Conservation (phyloP, 2,329 filamentous ascomycete species). For the Cladosporium sp. region DNA sequence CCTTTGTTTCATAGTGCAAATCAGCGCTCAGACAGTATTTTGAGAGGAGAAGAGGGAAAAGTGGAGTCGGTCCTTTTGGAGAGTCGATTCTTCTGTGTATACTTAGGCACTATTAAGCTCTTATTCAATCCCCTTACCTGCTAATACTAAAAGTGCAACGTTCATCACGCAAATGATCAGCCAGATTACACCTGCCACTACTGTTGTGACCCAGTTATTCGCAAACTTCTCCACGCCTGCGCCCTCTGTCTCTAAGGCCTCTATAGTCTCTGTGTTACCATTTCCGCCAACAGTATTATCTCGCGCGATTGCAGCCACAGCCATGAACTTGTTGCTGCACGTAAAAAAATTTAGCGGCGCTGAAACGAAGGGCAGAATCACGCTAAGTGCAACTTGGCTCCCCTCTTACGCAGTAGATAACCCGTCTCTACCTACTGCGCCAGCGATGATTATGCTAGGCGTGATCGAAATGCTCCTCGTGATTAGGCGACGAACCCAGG, state of each 20-base stretch:
- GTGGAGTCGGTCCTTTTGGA: no score
- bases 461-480: constrained; percentile 76
- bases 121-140: constrained; percentile 44
- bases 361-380: constrained; percentile 73
- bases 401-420: constrained; percentile 67
- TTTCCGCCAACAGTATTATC: neutral
- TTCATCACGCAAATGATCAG: constrained; percentile 71
- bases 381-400: constrained; percentile 69
- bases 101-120: no score
- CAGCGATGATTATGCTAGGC: constrained; percentile 77
- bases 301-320: constrained; percentile 38
- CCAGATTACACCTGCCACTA: constrained; percentile 61
- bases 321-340: constrained; percentile 73
- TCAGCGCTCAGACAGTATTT: no score
- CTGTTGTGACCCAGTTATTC: constrained; percentile 61
- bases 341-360: constrained; percentile 84
- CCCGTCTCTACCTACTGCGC: constrained; percentile 64
- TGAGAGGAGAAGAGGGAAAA: no score
- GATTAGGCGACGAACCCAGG: constrained; percentile 72
- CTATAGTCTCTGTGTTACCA: neutral
- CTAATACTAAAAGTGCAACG: constrained; percentile 64
- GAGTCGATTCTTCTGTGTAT: no score
- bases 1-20: no score
- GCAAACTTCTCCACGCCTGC: constrained; percentile 51
- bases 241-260: neutral